Base-by-base conservation (phyloP, 495 filamentous ascomycete genomes). In the Penicillium macrosclerotiorum region DNA sequence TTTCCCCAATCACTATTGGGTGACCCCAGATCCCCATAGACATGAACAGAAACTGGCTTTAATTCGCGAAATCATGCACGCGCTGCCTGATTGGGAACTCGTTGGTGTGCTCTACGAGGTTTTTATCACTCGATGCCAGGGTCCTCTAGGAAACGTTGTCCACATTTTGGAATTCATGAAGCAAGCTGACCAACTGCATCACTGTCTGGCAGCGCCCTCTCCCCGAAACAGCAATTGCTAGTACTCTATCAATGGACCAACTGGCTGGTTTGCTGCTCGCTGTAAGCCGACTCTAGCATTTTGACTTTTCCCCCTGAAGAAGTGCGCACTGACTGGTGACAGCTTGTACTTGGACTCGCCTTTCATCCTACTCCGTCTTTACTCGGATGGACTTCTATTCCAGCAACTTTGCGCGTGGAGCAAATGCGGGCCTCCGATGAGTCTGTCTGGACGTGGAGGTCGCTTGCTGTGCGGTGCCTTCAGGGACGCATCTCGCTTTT, bases 61-160 rank as follows among this genome's bases (percentile, higher is more conserved):
- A 27, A 36, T 63, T 13, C 47, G 33, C 25, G 56, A 65, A 13
- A 45, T 60, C 20, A 33, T 60, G 25, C 34, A 60, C 17, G 33
- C 41, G 3, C 4, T 62, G 29, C 59, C 55, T 8, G 48, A 47
- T 14, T 18, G 16, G 8, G 47, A 55, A 13, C 31, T 59, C 1
- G 53, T 62, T 7, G 34, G 29, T 5, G 0, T 25, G 8, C 59
- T 65, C 18, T 49, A 51, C 36, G 53, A 60, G 17, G 41, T 58
- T 26, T 63, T 65, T 35, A 16, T 54, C 11, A 63, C 54, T 16
- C 59, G 62, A 36, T 65, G 62, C 31, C 62, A 63, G 33, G 56
- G 45, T 1, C 53, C 62, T 4, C 46, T 65, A 24, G 56, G 51
- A 8, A 65, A 63, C 31, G 30, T 60, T 0, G 33, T 63, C 0